Evolutionary conservation across 345 rosid species (phyloP).

Genomic region (Eucalyptus paniculata): DNA sequence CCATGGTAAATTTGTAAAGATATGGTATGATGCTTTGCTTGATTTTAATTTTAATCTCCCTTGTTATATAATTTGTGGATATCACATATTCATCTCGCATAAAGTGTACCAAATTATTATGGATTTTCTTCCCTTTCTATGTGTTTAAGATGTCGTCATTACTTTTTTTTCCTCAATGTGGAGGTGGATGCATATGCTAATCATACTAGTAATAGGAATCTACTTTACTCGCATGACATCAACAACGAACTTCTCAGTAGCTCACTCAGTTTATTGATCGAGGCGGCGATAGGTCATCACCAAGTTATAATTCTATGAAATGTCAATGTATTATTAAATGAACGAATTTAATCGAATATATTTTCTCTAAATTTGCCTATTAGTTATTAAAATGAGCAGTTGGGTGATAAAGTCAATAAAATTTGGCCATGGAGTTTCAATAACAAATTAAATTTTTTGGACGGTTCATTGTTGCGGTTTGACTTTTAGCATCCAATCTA

Average conservation of each 20-base stretch:
- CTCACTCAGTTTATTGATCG: background rate
- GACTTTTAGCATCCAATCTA: background rate
- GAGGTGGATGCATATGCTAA: background rate
- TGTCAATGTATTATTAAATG: background rate
- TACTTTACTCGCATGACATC: background rate
- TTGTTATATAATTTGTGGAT: background rate
- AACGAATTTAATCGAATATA: background rate
- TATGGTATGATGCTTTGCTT: fast-evolving
- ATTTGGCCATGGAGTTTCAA: background rate
- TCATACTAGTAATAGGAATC: background rate
- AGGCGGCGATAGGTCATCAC: background rate
- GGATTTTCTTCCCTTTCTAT: background rate
- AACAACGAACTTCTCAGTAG: background rate
- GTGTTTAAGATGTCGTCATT: background rate
- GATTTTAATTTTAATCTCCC: background rate
- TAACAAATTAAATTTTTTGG: background rate
- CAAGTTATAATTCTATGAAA: background rate
- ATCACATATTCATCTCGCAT: background rate
- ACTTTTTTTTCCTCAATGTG: background rate
- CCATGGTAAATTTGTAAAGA: too few relatives aligned
- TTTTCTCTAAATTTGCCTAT: background rate
- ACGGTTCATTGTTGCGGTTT: background rate
- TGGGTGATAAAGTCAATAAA: fast-evolving
- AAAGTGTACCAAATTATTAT: background rate
- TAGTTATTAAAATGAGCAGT: background rate